Base-by-base conservation (phyloP, 805 yeast genomes). In the Wickerhamiella dianesei region DNA sequence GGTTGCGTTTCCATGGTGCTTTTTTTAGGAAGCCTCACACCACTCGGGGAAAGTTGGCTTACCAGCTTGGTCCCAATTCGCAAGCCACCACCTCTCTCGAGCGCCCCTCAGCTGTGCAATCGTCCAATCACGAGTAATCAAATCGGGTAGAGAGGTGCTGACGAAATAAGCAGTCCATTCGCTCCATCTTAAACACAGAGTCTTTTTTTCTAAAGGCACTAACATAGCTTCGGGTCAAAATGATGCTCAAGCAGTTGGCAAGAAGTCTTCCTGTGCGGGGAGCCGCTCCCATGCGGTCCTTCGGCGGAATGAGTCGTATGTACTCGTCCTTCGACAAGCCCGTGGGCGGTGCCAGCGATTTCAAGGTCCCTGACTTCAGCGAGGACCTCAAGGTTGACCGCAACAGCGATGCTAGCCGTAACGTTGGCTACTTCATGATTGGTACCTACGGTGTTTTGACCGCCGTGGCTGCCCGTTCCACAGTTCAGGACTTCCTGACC, bases 401-500 rank as follows among this genome's bases (percentile, higher is more conserved):
- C 56, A 76, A 82, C 65, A 71, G 79, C 59, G 94, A 84, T 62
- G 76, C 77, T 62, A 71, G 79, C 59, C 84, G 95, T 67, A 86
- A 81, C 67, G 81, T 82, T 72, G 76, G 95, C 54, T 92, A 92
- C 75, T 89, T 94, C 75, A 87, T 94, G 88, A 89, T 92, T 57
- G 99, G 99, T 58, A 80, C 96, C 41, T 74, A 86, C 66, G 97
- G 96, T 65, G 69, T 87, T 59, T 71, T 88, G 58, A 73, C 85
- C 40, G 94, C 96, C 45, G 95, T 88, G 48, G 94, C 94, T 63
- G 96, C 96, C 64, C 85, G 88, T 69, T 83, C 95, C 45, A 87
- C 96, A 43, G 96, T 88, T 46, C 67, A 63, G 94, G 89, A 73
- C 75, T 92, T 92, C 73, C 74, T 92, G 59, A 73, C 84, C 51